Evolutionary conservation across 495 filamentous ascomycete genomes (phyloP).

Genomic region (Hypoxylon trugodes): DNA sequence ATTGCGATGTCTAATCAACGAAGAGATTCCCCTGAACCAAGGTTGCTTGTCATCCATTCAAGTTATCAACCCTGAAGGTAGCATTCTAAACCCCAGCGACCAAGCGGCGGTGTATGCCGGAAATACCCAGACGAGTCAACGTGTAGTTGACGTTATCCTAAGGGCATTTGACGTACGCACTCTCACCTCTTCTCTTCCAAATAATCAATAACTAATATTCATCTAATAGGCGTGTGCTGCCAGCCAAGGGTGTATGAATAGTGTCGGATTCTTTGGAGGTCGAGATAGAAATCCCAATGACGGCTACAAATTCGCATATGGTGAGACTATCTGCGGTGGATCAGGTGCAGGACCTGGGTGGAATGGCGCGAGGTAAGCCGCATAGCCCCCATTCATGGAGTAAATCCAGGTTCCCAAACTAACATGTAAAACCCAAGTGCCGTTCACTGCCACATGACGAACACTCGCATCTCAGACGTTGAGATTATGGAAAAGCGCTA

Average conservation of each 20-base stretch:
- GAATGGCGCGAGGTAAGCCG: conserved; percentile 59
- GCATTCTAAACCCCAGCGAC: conserved; percentile 38
- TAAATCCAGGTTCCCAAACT: not conserved
- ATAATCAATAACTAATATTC: not conserved
- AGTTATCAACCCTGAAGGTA: conserved; percentile 36
- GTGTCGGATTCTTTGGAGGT: conserved; percentile 38
- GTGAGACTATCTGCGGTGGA: conserved; percentile 75
- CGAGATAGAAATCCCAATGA: conserved; percentile 44
- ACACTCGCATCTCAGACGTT: conserved; percentile 75
- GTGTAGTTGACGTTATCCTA: conserved; percentile 40
- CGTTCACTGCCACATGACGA: conserved; percentile 78
- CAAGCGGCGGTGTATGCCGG: conserved; percentile 35
- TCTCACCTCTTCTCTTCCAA: not conserved
- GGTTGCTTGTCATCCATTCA: conserved; percentile 38
- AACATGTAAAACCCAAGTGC: conserved; percentile 47
- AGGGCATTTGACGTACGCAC: conserved; percentile 36
- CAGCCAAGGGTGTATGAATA: conserved; percentile 40
- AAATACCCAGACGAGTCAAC: conserved; percentile 40
- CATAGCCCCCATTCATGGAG: not conserved
- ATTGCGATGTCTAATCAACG: conserved; percentile 37
- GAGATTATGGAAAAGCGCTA: conserved; percentile 76
- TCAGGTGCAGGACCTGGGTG: conserved; percentile 71
- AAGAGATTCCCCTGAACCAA: conserved; percentile 42
- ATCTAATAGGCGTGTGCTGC: conserved; percentile 34
- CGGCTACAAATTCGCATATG: conserved; percentile 67